Evolutionary conservation across 2,329 filamentous ascomycete species (phyloP).

Genomic region (Neofusicoccum parvum): DNA sequence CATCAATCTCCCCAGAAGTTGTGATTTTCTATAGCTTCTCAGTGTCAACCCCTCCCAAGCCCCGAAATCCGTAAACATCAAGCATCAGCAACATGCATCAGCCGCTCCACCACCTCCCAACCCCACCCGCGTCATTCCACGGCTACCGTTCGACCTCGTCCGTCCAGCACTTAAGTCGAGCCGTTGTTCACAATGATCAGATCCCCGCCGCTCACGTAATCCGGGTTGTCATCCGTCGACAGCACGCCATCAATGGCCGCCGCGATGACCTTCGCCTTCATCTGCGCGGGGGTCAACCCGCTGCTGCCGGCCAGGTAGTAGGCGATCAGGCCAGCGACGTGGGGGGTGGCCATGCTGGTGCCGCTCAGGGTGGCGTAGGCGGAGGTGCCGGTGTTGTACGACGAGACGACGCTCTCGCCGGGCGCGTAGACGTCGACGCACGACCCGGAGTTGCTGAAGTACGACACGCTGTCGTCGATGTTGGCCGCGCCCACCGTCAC

Average conservation of each 20-base stretch:
- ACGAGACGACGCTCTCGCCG: conserved; percentile 41
- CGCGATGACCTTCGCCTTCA: conserved; percentile 39
- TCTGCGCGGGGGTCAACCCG: conserved; percentile 42
- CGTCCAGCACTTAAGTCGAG: too few species aligned
- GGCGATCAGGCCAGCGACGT: conserved; percentile 65
- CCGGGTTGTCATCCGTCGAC: too few species aligned
- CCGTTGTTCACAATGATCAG: too few species aligned
- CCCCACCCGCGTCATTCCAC: too few species aligned
- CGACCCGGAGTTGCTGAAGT: conserved; percentile 40
- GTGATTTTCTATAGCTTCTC: too few species aligned
- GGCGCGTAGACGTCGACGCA: conserved; percentile 42
- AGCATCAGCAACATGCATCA: too few species aligned
- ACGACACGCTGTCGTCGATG: conserved; percentile 31
- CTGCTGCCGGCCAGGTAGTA: conserved; percentile 55
- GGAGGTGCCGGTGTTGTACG: conserved; percentile 41
- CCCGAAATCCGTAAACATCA: too few species aligned
- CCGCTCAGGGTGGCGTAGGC: conserved; percentile 52
- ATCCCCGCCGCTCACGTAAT: too few species aligned
- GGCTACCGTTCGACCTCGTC: too few species aligned
- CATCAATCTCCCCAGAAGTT: too few species aligned
- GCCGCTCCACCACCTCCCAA: too few species aligned
- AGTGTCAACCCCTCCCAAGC: too few species aligned
- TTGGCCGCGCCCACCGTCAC: conserved; percentile 43
- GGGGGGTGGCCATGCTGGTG: conserved; percentile 66
- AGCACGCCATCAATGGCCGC: background rate